Conservation (phyloP, 331 rosid genomes). For the Pyrus hybrid region DNA sequence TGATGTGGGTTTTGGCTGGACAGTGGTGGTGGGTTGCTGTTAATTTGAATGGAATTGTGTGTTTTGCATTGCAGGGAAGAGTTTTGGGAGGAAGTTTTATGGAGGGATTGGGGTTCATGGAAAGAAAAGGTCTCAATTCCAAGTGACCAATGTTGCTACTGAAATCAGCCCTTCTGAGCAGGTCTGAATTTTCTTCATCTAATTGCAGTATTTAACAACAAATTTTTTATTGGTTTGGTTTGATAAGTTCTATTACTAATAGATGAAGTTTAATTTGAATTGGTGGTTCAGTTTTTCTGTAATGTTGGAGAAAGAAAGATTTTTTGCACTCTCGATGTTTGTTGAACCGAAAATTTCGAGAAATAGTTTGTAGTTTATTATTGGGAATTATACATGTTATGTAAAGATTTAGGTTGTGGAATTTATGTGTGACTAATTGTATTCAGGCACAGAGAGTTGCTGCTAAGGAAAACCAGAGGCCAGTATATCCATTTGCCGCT, state of each 20-base stretch:
- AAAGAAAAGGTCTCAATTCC: slow-evolving; percentile 51
- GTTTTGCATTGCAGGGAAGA: slow-evolving; percentile 44
- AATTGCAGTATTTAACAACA: not conserved
- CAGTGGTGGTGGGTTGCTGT: not conserved
- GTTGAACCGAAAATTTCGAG: not conserved
- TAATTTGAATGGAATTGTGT: not conserved
- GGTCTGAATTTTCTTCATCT: slow-evolving; percentile 26
- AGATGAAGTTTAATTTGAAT: not conserved
- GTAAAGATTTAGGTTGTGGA: not conserved
- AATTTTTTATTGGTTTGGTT: not conserved
- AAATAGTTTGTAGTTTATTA: not conserved
- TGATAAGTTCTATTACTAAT: not conserved
- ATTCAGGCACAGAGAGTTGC: slow-evolving; percentile 46
- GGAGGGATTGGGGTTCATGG: slow-evolving; percentile 54
- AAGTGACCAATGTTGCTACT: slow-evolving; percentile 65
- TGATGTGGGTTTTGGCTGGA: slow-evolving; percentile 3
- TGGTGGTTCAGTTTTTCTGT: not conserved
- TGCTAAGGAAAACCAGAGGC: slow-evolving; percentile 67
- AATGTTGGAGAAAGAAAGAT: not conserved
- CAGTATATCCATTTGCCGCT: slow-evolving; percentile 90
- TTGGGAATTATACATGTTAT: not conserved
- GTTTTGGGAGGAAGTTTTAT: slow-evolving; percentile 36
- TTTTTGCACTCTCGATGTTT: slow-evolving; percentile 9
- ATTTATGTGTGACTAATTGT: not conserved
- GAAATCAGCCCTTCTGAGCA: slow-evolving; percentile 66